A percentile compares a stretch with the other conserved stretches of the same genome.
phyloP scores from a whole-genome alignment of 2,329 filamentous ascomycete species.

The Camillea tinctor region DNA sequence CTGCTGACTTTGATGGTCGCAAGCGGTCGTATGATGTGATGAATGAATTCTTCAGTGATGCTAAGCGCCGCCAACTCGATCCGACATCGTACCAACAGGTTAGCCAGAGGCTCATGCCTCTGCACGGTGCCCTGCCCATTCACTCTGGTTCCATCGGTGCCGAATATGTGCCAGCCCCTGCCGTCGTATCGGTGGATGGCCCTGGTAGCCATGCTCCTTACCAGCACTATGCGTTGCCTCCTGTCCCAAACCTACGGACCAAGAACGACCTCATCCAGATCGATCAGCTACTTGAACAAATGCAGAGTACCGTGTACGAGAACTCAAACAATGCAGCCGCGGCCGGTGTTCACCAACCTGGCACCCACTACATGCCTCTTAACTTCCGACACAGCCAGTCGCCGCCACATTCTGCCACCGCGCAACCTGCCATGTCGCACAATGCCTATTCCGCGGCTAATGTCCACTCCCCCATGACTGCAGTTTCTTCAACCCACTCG shows the following conservation, averaged over 20 bases:
- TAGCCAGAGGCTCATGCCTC: constrained; percentile 79
- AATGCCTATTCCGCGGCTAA: constrained; percentile 32
- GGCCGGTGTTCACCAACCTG: constrained; percentile 74
- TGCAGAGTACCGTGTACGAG: constrained; percentile 95
- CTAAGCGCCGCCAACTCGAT: constrained; percentile 89
- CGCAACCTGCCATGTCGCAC: constrained; percentile 34
- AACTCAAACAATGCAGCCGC: constrained; percentile 79
- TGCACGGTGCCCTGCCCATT: constrained; percentile 69
- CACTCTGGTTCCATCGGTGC: constrained; percentile 52
- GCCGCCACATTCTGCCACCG: constrained; percentile 35
- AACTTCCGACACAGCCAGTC: constrained; percentile 59
- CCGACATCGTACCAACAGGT: constrained; percentile 88
- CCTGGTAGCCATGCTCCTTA: constrained; percentile 55
- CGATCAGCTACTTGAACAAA: constrained; percentile 91
- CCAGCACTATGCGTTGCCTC: constrained; percentile 81
- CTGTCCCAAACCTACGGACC: constrained; percentile 83
- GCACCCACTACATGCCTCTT: constrained; percentile 59
- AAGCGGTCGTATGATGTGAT: constrained; percentile 86
- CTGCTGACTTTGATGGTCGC: constrained; percentile 60
- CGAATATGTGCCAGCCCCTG: constrained; percentile 55
- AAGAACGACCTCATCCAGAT: constrained; percentile 94
- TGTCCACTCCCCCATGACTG: constrained; percentile 60
- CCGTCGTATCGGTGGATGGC: constrained; percentile 55
- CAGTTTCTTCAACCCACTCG: constrained; percentile 54
- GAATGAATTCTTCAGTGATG: constrained; percentile 90